Base-by-base conservation (phyloP, 2,329 filamentous ascomycete species). In the Paracamarosporium sp. region DNA sequence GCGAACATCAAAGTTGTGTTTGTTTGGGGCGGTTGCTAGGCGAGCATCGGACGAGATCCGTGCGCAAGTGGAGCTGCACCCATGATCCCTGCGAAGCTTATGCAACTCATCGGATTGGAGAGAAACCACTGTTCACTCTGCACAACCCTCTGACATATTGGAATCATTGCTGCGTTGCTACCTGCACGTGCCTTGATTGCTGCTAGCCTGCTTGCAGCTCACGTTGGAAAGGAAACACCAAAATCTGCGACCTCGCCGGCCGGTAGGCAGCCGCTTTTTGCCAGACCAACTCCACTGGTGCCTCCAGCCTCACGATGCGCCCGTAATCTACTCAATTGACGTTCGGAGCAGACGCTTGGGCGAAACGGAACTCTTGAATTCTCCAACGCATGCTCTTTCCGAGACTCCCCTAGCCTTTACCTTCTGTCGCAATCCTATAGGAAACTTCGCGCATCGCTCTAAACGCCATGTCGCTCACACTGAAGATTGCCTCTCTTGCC, bases 401-500 rank as follows among this genome's bases (percentile, higher is more conserved):
- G 15, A 11, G 8, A 20, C 12, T 17, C 30, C 24, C 17, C 22
- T 12, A 46, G 33, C 41, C 40, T 56, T 33, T 17, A 17, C 28
- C 31, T 46, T 36, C 38, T 17, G 33, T 17, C 20, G n/a, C 33
- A 27, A 30, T 27, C 27, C 15, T n/a, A 6, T 24, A 12, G 15
- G 28, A 20, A 11, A 6, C 6, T 5, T 22, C 35, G 12, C 25
- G n/a, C 33, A 8, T 20, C 35, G 11, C 15, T 40, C 6, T n/a
- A 8, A 30, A 25, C 55, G 69, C 38, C 62, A 88, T 88, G 86
- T 88, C 86, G 60, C 80, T 90, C 60, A 88, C 87, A 9, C 78
- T 90, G 61, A 90, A 90, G 72, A 82, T 90, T 64, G 85, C 85
- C 30, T 89, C 87, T 22, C 79, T 90, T 46, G 83, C 81, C 38